Percentiles rank a stretch among this genome's conserved stretches.
Evolutionary conservation across 1,284 basidiomycete species (phyloP).

Genomic region (Melampsora abietis-canadensis): DNA sequence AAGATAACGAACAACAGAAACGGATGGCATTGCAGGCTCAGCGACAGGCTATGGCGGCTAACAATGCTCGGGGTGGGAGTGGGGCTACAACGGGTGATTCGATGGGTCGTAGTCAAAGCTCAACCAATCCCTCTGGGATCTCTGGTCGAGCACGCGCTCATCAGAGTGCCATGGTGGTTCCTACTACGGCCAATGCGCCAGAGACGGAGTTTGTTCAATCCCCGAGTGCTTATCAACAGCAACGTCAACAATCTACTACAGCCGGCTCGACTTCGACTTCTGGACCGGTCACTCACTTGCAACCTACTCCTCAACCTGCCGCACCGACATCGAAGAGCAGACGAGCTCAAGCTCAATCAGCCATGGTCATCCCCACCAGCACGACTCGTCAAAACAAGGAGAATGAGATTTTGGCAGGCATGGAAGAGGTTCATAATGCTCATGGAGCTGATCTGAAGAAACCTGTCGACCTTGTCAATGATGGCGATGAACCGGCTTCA

Average conservation of each 20-base stretch:
- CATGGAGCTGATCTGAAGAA: background rate
- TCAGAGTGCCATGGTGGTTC: conserved; percentile 44
- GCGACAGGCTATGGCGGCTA: conserved; percentile 38
- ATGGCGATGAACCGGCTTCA: conserved; percentile 3
- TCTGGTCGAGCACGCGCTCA: conserved; percentile 28
- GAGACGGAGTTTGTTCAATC: background rate
- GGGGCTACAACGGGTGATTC: background rate
- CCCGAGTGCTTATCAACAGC: conserved; percentile 37
- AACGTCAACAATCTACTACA: conserved; percentile 21
- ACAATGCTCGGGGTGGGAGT: conserved; percentile 2
- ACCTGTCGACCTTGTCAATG: conserved; percentile 2
- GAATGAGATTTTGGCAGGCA: conserved; percentile 7
- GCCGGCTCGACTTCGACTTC: conserved; percentile 2
- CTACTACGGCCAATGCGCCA: conserved; percentile 20
- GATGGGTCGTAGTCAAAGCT: conserved; percentile 14
- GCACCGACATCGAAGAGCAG: background rate
- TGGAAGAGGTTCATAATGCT: background rate
- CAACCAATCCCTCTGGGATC: conserved; percentile 16
- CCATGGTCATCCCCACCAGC: conserved; percentile 19
- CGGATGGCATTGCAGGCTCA: conserved; percentile 70
- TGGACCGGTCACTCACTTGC: conserved; percentile 29
- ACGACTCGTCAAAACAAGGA: conserved; percentile 29
- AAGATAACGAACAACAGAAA: conserved; percentile 80
- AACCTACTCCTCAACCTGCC: conserved; percentile 4
- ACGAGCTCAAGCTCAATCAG: conserved; percentile 36